Percentiles rank a stretch among this genome's conserved stretches.
Evolutionary conservation across 306 rosid species (phyloP).

Genomic region (Alnus glutinosa): DNA sequence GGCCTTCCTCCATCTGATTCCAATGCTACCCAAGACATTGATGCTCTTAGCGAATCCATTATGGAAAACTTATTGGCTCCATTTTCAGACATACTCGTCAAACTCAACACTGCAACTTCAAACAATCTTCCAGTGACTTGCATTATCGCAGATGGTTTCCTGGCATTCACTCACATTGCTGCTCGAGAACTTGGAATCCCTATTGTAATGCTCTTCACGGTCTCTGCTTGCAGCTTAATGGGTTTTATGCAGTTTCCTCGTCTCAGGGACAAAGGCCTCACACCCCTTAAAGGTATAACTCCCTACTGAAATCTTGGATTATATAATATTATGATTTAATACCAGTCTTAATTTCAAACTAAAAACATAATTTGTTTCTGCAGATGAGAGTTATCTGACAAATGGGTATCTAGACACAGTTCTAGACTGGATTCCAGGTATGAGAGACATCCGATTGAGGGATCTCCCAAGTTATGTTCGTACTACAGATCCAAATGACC

Average conservation of each 20-base stretch:
- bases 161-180: not conserved
- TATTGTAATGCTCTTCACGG: not conserved
- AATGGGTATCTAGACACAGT: constrained; percentile 18
- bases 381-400: constrained; percentile 19
- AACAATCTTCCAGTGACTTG: not conserved
- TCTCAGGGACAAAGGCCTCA: constrained; percentile 4
- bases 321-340: not conserved
- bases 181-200: not conserved
- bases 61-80: not conserved
- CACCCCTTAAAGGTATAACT: constrained; percentile 15
- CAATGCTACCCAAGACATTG: not conserved
- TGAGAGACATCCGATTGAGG: not conserved
- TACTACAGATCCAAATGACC: not conserved
- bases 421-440: constrained; percentile 23
- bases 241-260: not conserved
- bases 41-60: not conserved
- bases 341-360: too few species aligned
- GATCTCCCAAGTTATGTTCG: constrained; percentile 1
- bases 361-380: not conserved
- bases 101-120: constrained; percentile 1
- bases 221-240: not conserved
- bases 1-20: constrained; percentile 2
- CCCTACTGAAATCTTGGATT: not conserved
- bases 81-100: constrained; percentile 9
- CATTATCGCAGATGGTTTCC: constrained; percentile 6